Evolutionary conservation across 768 basidiomycete genomes (phyloP).

Genomic region (Gloeophyllum trabeum): DNA sequence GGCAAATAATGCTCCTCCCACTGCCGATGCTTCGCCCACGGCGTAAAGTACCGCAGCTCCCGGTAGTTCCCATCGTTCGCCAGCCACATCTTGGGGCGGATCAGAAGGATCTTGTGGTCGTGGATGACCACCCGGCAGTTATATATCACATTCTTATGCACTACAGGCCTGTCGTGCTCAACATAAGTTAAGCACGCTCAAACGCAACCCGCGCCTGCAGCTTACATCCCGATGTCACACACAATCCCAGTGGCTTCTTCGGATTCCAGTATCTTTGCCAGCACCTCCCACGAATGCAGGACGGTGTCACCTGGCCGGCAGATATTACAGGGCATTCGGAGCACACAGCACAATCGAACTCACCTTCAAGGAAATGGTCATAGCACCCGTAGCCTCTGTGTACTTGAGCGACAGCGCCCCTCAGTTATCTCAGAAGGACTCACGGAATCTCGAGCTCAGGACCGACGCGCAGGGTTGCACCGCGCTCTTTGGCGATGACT

Average conservation of each 20-base stretch:
- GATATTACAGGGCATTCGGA: constrained; percentile 1
- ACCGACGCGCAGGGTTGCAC: constrained; percentile 87
- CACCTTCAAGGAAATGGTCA: constrained; percentile 96
- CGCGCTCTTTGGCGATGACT: constrained; percentile 73
- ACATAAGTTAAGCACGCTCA: background rate
- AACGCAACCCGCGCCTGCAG: background rate
- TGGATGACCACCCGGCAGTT: constrained; percentile 91
- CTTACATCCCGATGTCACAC: constrained; percentile 92
- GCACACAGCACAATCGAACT: background rate
- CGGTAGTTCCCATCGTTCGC: constrained; percentile 99
- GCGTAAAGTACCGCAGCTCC: constrained; percentile 73
- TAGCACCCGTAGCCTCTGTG: constrained; percentile 90
- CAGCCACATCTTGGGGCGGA: constrained; percentile 99
- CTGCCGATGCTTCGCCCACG: constrained; percentile 84
- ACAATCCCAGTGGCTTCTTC: constrained; percentile 78
- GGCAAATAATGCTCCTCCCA: constrained; percentile 92
- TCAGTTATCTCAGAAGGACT: constrained; percentile 15
- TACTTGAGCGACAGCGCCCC: background rate
- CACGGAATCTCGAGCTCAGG: constrained; percentile 96
- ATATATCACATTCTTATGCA: constrained; percentile 97
- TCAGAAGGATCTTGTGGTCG: constrained; percentile 79
- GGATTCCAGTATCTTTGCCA: constrained; percentile 79
- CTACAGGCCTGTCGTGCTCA: constrained; percentile 62
- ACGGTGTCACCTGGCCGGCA: constrained; percentile 89
- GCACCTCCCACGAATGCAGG: constrained; percentile 95